Percentiles rank a stretch among this genome's conserved stretches.
Evolutionary conservation across 1,284 basidiomycete genomes (phyloP).

Genomic region (Heterobasidion occidentale): DNA sequence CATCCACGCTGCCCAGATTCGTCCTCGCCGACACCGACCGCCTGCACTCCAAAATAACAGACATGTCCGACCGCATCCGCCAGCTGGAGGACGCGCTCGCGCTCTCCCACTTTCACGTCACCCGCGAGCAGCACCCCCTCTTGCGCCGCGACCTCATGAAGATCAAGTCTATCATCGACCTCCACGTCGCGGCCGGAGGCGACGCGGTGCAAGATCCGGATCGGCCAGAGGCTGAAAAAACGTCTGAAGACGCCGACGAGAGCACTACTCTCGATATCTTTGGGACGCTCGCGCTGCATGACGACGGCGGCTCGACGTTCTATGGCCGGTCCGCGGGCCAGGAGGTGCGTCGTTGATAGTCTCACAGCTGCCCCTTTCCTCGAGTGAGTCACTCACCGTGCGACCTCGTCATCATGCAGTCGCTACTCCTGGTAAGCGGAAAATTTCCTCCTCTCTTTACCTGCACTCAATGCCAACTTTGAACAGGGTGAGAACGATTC

Average conservation of each 20-base stretch:
- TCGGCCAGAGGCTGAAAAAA: background rate
- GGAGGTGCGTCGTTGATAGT: conserved; percentile 34
- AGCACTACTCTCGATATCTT: conserved; percentile 45
- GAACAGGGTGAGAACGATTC: conserved; percentile 6
- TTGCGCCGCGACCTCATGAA: conserved; percentile 54
- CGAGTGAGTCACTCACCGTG: background rate
- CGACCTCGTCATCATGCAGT: conserved; percentile 12
- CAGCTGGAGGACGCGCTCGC: conserved; percentile 70
- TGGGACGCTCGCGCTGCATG: conserved; percentile 53
- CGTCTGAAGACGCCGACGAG: background rate
- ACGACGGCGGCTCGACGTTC: conserved; percentile 57
- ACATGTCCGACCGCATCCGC: conserved; percentile 70
- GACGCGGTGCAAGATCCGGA: conserved; percentile 10
- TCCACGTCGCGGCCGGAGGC: conserved; percentile 41
- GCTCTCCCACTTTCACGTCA: conserved; percentile 42
- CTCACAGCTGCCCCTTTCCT: background rate
- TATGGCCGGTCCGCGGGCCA: conserved; percentile 59
- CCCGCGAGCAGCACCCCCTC: conserved; percentile 51
- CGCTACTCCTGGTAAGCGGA: conserved; percentile 23
- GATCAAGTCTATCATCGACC: conserved; percentile 61
- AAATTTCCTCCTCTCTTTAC: background rate
- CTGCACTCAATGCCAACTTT: background rate
- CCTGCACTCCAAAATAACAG: conserved; percentile 61
- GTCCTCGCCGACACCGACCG: conserved; percentile 74
- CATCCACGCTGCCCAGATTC: conserved; percentile 34